Base-by-base conservation (phyloP, 768 basidiomycete species). In the Boletus sp. region DNA sequence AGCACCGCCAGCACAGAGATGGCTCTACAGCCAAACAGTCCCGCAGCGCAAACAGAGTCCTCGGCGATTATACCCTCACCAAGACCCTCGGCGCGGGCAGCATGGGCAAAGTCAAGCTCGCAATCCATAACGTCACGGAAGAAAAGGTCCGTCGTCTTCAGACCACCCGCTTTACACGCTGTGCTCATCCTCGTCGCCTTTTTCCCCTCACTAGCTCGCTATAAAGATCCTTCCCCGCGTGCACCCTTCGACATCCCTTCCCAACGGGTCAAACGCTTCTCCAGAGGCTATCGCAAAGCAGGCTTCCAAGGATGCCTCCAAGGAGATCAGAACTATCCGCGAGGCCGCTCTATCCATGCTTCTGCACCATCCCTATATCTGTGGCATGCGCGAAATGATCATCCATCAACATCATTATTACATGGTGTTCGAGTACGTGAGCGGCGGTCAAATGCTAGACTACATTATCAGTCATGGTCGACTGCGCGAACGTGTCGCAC, bases 71-170 rank as follows among this genome's bases (percentile, higher is more conserved):
- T 77, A 91, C 91, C 58, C 83, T 99, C 64, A 90, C 90, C 68
- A 98, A 98, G 82, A 97, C 96, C 5, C 81, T 99, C 41, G 96
- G 96, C 28, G 96, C 95, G 20, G 96, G 96, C 37, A 94, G 91
- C 71, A 99, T 99, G 96, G 96, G 96, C 62, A 98, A 98, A 73
- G 96, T 99, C 67, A 99, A 98, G 78, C 83, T 98, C 11, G 96
- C 93, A 3, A 88, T 88, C 18, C 92, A 95, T 73, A 90, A 89
- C 58, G 68, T 86, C 61, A 90, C 92, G 1, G 91, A 90, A 29
- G 95, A 98, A 75, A 96, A 95, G 86, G 96, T 95, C 65, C 63
- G 85, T 77, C 50, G 3, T 10, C 32, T 11, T 35, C 32, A 9
- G 14, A 39, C 24, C 39, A 14, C 30, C 11, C 53, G 10, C 44